Evolutionary conservation across 1,284 basidiomycete species (phyloP), one percentile per base, ranked within the genome.

Genomic region (Ustilago sp.): DNA sequence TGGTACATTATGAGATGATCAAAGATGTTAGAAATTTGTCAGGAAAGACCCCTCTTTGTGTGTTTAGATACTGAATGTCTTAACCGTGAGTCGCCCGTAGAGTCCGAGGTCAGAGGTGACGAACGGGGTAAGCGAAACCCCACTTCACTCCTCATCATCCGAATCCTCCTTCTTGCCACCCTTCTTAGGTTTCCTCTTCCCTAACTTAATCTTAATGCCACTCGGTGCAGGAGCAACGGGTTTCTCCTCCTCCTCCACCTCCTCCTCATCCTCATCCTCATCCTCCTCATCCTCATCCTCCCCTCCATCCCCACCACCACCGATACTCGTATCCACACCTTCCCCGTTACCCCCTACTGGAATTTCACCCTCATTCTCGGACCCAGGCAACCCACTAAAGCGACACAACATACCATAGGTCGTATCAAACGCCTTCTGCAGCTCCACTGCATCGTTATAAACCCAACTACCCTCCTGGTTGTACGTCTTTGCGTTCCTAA

Each of bases 381-480:
- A 63, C 0, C 81, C 77, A 2, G 82, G 81, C 56, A 83, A 57
- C 6, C 76, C 82, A 17, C 74, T 76, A 28, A 67, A 63, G 0
- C 69, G 50, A 55, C 80, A 79, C 31, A 81, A 56, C 63, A 77
- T 64, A 19, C 79, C 81, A 59, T 80, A 83, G n/a, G 70, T 79
- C 31, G 64, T 63, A 38, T 85, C 80, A 54, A 85, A 85, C 8
- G 80, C 82, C 51, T 74, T 79, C 59, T 84, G 79, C 50, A 86
- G 68, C 75, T 82, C 84, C 34, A 79, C 74, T 0, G 96, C 95
- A 77, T 98, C 94, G 76, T 93, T 89, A 87, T 94, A 97, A 35
- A 98, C 95, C 92, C 93, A 93, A 0, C 93, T 94, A 59, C 86
- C 95, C 93, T 86, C 83, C 54, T 83, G 82, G 59, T 86, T 83